These are phyloP conservation scores for Xylaria sp. DNA, from an alignment of 495 filamentous ascomycete species.

Conservation along the genomic window DNA sequence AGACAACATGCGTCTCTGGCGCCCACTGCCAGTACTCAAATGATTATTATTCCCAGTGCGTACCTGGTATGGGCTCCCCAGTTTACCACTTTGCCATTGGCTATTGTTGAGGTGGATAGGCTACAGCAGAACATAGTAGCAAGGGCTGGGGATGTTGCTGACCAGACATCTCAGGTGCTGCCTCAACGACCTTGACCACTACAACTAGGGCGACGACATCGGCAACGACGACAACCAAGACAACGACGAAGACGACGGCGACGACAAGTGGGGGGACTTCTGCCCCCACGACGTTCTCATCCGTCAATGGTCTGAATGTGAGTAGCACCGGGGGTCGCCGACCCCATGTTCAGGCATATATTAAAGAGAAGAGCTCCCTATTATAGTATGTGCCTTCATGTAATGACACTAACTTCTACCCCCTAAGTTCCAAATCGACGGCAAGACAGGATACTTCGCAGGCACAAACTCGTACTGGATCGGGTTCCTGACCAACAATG, in stretches of 20 bases:
- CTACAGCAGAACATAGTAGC: background rate
- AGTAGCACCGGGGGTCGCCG: background rate
- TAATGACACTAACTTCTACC: background rate
- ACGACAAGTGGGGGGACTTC: background rate
- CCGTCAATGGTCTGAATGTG: constrained; percentile 20
- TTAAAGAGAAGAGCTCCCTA: background rate
- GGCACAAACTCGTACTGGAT: constrained; percentile 82
- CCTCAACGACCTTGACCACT: constrained; percentile 15
- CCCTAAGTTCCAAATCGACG: constrained; percentile 65
- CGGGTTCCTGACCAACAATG: constrained; percentile 67
- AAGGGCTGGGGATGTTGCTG: background rate
- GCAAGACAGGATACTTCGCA: constrained; percentile 66
- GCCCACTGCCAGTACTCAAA: constrained; percentile 53
- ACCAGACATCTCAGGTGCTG: constrained; percentile 7
- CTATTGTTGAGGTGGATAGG: background rate
- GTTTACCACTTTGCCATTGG: background rate
- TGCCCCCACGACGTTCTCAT: constrained; percentile 4
- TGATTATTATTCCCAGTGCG: constrained; percentile 58
- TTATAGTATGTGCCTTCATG: background rate
- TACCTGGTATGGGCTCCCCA: constrained; percentile 30
- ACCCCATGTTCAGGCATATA: background rate
- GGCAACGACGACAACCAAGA: constrained; percentile 43
- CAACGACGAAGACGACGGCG: constrained; percentile 31
- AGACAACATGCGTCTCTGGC: constrained; percentile 52
- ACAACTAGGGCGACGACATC: constrained; percentile 37